Conservation (phyloP, 2,329 filamentous ascomycete species). For the Beauveria australis region DNA sequence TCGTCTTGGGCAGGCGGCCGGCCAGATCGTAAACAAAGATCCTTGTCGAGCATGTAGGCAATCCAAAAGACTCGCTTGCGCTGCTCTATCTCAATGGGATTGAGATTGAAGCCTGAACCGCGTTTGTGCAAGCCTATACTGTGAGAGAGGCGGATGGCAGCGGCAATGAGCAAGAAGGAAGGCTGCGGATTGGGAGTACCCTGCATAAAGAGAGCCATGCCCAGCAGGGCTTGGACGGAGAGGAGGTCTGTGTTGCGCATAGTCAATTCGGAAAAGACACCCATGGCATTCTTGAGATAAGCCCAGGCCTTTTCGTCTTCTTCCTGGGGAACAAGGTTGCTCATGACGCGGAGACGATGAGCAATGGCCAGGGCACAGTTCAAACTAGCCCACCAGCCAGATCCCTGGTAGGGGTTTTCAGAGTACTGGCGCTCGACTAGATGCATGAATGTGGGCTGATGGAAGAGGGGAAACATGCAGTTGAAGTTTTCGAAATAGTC, state of each 20-base stretch:
- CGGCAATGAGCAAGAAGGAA: slow-evolving; percentile 81
- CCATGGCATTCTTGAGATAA: slow-evolving; percentile 94
- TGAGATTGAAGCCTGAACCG: slow-evolving; percentile 86
- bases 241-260: slow-evolving; percentile 94
- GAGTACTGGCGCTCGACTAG: slow-evolving; percentile 92
- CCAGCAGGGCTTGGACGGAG: slow-evolving; percentile 87
- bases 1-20: slow-evolving; percentile 55
- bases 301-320: slow-evolving; percentile 94
- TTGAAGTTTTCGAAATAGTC: slow-evolving; percentile 99
- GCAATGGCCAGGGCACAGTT: slow-evolving; percentile 93
- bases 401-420: slow-evolving; percentile 83
- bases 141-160: slow-evolving; percentile 83
- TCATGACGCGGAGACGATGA: slow-evolving; percentile 88
- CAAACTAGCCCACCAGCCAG: slow-evolving; percentile 96
- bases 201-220: slow-evolving; percentile 90
- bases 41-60: slow-evolving; percentile 57
- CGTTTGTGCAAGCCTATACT: slow-evolving; percentile 94
- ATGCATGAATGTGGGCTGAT: slow-evolving; percentile 98
- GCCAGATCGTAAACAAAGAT: slow-evolving; percentile 51
- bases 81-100: slow-evolving; percentile 90
- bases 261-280: slow-evolving; percentile 82
- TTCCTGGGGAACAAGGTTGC: slow-evolving; percentile 79
- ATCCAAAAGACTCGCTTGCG: slow-evolving; percentile 61
- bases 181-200: slow-evolving; percentile 96
- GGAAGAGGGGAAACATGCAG: slow-evolving; percentile 95